These are phyloP conservation scores for Yamadazyma diospyri DNA, from an alignment of 1,139 yeast genomes.

Conservation along the genomic window DNA sequence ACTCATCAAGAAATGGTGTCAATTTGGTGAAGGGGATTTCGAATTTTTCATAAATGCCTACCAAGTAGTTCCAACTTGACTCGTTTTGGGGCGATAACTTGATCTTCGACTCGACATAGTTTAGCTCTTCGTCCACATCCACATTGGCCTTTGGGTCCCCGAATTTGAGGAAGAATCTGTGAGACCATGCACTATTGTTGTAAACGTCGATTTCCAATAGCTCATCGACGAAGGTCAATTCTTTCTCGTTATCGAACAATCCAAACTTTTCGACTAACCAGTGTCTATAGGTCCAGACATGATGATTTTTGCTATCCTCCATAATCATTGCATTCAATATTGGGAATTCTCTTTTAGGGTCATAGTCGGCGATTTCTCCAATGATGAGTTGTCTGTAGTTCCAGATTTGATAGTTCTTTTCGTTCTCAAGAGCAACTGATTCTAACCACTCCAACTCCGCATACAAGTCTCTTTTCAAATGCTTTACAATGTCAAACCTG, in stretches of 20 bases:
- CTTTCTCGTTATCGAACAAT: conserved; percentile 42
- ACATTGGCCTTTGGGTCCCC: conserved; percentile 18
- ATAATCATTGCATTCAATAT: conserved; percentile 63
- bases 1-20: conserved; percentile 41
- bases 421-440: conserved; percentile 65
- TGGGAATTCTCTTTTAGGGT: conserved; percentile 55
- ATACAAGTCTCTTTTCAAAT: conserved; percentile 33
- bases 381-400: conserved; percentile 72
- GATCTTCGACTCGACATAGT: conserved; percentile 47
- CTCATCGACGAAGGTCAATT: conserved; percentile 49
- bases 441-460: conserved; percentile 78
- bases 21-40: conserved; percentile 29
- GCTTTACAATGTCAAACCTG: conserved; percentile 54
- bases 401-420: conserved; percentile 96
- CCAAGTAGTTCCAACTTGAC: conserved; percentile 82
- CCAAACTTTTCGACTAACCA: conserved; percentile 66
- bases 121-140: conserved; percentile 22
- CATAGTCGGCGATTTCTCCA: conserved; percentile 20
- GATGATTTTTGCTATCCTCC: conserved; percentile 87
- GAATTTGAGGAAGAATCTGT: conserved; percentile 60
- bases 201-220: conserved; percentile 62
- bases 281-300: conserved; percentile 89
- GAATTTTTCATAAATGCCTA: conserved; percentile 51
- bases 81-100: conserved; percentile 72
- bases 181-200: conserved; percentile 95